Evolutionary conservation across 805 yeast genomes (phyloP), one percentile per base, ranked within the genome.

Genomic region (Isabelozyma heimii): DNA sequence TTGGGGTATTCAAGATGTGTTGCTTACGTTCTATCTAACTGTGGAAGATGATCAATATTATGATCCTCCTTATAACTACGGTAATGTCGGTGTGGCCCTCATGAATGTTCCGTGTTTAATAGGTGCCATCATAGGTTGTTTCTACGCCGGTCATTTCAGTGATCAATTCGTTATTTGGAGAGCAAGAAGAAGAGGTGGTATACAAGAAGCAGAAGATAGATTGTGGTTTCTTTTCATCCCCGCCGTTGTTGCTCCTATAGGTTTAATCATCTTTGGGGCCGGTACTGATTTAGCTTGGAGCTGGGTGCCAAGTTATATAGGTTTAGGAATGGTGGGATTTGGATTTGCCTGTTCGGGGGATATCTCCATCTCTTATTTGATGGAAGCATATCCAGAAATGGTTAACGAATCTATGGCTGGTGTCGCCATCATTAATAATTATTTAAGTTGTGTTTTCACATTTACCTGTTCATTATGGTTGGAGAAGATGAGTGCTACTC

Each of bases 381-480:
- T 70, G 73, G 75, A 69, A 47, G 65, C 73, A 8, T 70, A 70
- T 52, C 75, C 75, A 1, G 73, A 67, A 28, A 65, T 69, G 64
- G 73, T 69, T 46, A 66, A 69, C 37, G 73, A 69, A 51, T 67
- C 69, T 59, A 69, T 70, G 73, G 67, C 66, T 40, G 71, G 73
- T 10, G 73, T 70, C 2, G 60, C 73, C 6, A 65, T 70, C 43
- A 65, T 70, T 51, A 70, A 68, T 58, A 70, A 70, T 52, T 62
- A 65, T 55, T 60, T 68, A 40, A 73, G 73, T 8, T 68, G 72
- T 53, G 55, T 67, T 14, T 70, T 70, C 55, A 68, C 75, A 1
- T 70, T 70, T 55, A 62, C 69, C 14, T 70, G 75, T 51, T 66
- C 72, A 6, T 62, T 63, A n/a, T 70, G 75, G 75, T 61, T 70